Evolutionary conservation across 2,329 filamentous ascomycete genomes (phyloP), one percentile per base, ranked within the genome.

Genomic region (Exophiala alcalophila): DNA sequence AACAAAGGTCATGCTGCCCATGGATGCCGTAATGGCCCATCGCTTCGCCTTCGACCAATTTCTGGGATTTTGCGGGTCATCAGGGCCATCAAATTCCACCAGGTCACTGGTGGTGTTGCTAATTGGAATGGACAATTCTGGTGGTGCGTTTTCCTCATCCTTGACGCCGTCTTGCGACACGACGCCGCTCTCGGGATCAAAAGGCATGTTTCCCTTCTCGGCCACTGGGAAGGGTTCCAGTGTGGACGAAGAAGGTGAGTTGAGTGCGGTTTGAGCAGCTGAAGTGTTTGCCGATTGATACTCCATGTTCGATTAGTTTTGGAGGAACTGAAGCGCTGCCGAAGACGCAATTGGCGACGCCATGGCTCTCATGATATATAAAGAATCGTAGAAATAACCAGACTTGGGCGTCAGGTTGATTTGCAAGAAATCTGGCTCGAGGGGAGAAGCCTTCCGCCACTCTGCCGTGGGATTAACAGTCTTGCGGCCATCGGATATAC

Each of bases 1-100:
- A 50, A 61, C 65, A 40, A 75, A 65, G 1, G 69, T 71, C 57
- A 73, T 64, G 2, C 58, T 25, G 2, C 64, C 67, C 36, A 71
- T 59, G 1, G 61, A 51, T 20, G 67, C 53, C 1, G 70, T 73
- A 25, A 68, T 63, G 5, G 58, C 39, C 65, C 66, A 73, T 58
- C 69, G 73, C 45, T 54, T 48, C 5, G 31, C 32, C n/a, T 39
- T 51, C 4, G 52, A 42, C 57, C 57, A 61, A 40, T 60, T 61
- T 44, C 52, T 42, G 8, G 58, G 57, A 42, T 60, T 58, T 12
- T 50, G 49, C 9, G 50, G 51, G 33, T 60, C 58, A 21, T 59
- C 49, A 8, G 51, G 48, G 12, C 56, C 57, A 31, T 55, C 51
- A 27, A 55, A 58, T 9, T 53, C 53, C 33, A 58, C 53, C 3